A percentile compares a stretch with the other conserved stretches of the same genome.
Conservation (phyloP, 768 basidiomycete genomes). For the Naematelia aurantialba region DNA sequence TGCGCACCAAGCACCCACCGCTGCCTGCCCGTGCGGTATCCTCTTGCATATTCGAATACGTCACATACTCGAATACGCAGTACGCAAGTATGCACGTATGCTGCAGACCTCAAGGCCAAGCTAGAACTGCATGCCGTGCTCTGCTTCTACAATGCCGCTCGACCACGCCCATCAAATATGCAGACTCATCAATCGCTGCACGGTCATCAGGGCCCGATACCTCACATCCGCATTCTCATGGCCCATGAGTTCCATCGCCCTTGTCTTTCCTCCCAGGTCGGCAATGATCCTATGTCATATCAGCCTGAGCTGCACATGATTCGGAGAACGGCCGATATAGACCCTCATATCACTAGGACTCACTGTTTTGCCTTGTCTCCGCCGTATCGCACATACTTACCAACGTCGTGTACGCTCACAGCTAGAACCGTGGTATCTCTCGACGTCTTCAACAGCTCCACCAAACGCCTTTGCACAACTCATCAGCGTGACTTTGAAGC, state of each 20-base stretch:
- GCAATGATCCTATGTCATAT: conserved; percentile 62
- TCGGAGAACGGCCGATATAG: too few species aligned
- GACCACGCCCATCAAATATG: conserved; percentile 16
- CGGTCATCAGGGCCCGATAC: conserved; percentile 84
- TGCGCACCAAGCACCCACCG: too few species aligned
- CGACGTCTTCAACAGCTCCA: conserved; percentile 67
- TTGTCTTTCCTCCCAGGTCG: conserved; percentile 74
- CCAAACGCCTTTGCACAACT: conserved; percentile 60
- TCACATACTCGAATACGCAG: too few species aligned
- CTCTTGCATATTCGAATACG: too few species aligned
- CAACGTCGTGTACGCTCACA: conserved; percentile 88
- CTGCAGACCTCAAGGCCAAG: too few species aligned
- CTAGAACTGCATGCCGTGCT: background rate
- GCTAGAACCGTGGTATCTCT: conserved; percentile 75
- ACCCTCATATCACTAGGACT: conserved; percentile 47
- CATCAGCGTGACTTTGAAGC: too few species aligned
- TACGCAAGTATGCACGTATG: too few species aligned
- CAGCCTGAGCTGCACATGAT: conserved; percentile 2
- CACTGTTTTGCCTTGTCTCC: conserved; percentile 85
- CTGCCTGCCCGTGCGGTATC: too few species aligned
- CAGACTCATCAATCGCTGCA: conserved; percentile 86
- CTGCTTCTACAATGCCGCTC: background rate
- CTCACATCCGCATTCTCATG: conserved; percentile 82
- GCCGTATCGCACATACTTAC: conserved; percentile 86
- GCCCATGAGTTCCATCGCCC: conserved; percentile 73